Evolutionary conservation across 2,329 filamentous ascomycete genomes (phyloP), one percentile per base, ranked within the genome.

Genomic region (Paradendryphiella salina): DNA sequence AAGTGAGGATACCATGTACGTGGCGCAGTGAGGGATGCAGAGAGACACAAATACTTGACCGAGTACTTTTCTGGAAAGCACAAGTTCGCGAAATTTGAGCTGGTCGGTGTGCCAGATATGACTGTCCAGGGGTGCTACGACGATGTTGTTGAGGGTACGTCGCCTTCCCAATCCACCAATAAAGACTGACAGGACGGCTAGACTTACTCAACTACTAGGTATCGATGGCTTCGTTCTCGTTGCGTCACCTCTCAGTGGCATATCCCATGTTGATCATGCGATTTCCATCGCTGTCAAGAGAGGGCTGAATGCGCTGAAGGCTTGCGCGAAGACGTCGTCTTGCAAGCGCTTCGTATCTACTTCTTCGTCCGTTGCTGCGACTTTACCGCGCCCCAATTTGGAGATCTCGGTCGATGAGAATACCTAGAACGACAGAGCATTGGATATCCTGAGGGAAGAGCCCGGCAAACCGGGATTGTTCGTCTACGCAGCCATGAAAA

Each of bases 401-500:
- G 60, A 70, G 15, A 67, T 75, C 45, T 57, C 60, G 4, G 63
- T 77, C 28, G 63, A 66, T 18, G 61, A 66, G 10, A 61, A 58
- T 1, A 70, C 65, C 3, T 78, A 69, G 65, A 76, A 78, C 51
- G 66, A 74, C 9, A 63, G 69, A 3, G 69, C 61, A 3, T 52
- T 74, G 9, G 56, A 63, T 29, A 56, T 62, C 3, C 75, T 70
- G 13, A 36, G 40, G 7, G 39, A 56, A 21, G 65, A 64, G n/a
- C 59, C 55, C 2, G 32, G 47, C 0, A 44, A 63, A 11, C 61
- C 60, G 40, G 59, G 61, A 0, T 10, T 66, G 11, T 54, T 61
- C 9, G 65, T 77, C 1, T 82, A 82, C 49, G 66, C 70, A 0
- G 79, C 78, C 1, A 73, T 73, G 40, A 82, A 82, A 56, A 74